Base-by-base conservation (phyloP, 257 asterid genomes). In the Nicotiana knightiana region DNA sequence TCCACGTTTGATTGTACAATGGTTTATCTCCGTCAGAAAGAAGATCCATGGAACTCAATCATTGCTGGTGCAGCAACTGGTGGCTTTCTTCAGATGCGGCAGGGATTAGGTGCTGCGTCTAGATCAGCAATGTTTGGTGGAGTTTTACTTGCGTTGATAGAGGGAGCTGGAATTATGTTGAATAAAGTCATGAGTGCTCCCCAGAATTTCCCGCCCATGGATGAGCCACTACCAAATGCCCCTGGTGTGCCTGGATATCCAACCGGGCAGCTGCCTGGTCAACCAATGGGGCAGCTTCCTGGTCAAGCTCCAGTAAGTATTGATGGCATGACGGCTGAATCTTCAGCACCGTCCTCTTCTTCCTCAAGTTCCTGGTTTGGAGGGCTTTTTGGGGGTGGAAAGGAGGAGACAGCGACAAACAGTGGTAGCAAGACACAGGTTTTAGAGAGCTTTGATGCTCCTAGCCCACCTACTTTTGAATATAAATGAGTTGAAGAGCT, bases 1-100 rank as follows among this genome's bases (percentile, higher is more conserved):
- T 94, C 98, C 81, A 91, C 97, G 18, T 94, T 94, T 57, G 98
- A 94, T 86, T 93, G 98, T 87, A 85, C 95, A 10, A 90, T 93
- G 97, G 98, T 94, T 21, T 93, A 92, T 46, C 5, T 93, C 58
- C 94, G 97, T 32, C 97, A 90, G 84, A 94, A 93, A 55, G 98
- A 94, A 88, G 98, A 94, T 81, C 98, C 98, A 0, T 93, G 97
- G 98, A 94, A 94, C 87, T 90, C 98, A 28, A 94, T 94, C 64
- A 86, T 94, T 16, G 93, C 98, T 67, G 98, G 98, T 67, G 98
- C 98, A 33, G 98, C 98, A 30, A 91, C 98, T 9, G 98, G 98
- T 65, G 98, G 98, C 24, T 88, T 94, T 83, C 94, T 94, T 65
- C 92, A 88, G 80, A 90, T 94, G 98, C 93, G 98, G 9, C 94